Percentiles rank a stretch among this genome's conserved stretches.
Evolutionary conservation across 2,329 filamentous ascomycete species (phyloP).

Genomic region (Cyphellophora europaea): DNA sequence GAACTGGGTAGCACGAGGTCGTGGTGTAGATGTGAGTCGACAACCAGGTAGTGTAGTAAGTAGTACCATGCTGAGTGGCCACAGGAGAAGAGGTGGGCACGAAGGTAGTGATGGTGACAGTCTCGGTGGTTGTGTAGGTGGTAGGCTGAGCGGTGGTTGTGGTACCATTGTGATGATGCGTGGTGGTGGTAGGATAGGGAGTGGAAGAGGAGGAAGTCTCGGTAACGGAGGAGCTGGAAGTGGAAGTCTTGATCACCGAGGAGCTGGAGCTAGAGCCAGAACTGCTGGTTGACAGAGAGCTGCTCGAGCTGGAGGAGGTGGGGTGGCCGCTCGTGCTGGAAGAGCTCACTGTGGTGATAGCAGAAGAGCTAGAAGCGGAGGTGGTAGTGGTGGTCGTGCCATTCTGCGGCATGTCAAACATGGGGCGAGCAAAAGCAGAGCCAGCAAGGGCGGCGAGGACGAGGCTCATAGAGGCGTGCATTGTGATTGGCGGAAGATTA

Average conservation of each 20-base stretch:
- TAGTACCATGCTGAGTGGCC: constrained; percentile 19
- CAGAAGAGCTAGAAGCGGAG: constrained; percentile 4
- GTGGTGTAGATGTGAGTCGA: constrained; percentile 22
- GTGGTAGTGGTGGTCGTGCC: constrained; percentile 7
- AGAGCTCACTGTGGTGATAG: background rate
- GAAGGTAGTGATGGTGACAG: constrained; percentile 23
- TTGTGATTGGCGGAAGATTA: too few relatives aligned
- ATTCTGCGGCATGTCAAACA: constrained; percentile 7
- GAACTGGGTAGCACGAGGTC: constrained; percentile 22
- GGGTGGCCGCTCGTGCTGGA: constrained; percentile 1
- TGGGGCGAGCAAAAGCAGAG: constrained; percentile 16
- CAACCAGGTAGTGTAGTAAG: constrained; percentile 26
- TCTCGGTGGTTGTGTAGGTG: constrained; percentile 20
- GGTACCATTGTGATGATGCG: constrained; percentile 2
- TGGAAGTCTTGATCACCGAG: constrained; percentile 4
- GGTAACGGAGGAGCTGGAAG: constrained; percentile 1
- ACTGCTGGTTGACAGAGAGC: constrained; percentile 1
- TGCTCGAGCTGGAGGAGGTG: constrained; percentile 1
- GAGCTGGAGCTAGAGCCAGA: background rate
- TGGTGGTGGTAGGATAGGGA: constrained; percentile 7
- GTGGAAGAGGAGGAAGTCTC: constrained; percentile 4
- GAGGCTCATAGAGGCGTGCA: constrained; percentile 11
- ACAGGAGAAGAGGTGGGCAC: constrained; percentile 26
- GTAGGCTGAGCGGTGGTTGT: constrained; percentile 9
- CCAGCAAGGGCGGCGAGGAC: constrained; percentile 16